Conservation (phyloP, 2,329 filamentous ascomycete genomes). For the Sporothrix mexicana region DNA sequence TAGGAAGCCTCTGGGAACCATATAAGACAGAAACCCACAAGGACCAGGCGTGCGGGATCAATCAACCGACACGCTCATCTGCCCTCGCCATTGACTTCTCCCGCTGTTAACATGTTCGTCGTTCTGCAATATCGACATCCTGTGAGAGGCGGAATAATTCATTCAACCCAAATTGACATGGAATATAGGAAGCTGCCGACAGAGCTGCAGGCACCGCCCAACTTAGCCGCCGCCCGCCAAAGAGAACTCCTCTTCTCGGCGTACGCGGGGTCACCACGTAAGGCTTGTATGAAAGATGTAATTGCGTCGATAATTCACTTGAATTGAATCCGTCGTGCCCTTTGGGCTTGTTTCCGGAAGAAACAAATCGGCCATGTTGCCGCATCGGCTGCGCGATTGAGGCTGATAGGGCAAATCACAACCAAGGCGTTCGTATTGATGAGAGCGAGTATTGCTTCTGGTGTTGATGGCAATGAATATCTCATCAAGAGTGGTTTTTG, state of each 20-base stretch:
- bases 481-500: neutral
- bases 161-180: slow-evolving; percentile 4
- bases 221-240: slow-evolving; percentile 10
- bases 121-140: neutral
- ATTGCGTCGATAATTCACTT: neutral
- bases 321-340: neutral
- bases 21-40: neutral
- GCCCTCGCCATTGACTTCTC: neutral
- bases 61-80: neutral
- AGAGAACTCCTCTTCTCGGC: slow-evolving; percentile 6
- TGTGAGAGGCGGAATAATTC: too few relatives aligned
- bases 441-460: neutral
- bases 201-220: neutral
- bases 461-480: neutral
- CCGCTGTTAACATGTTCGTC: neutral
- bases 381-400: slow-evolving; percentile 12
- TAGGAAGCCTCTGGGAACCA: neutral
- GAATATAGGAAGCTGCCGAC: neutral
- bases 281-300: neutral
- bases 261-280: neutral
- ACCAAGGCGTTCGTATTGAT: neutral
- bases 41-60: neutral
- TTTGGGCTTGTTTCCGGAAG: neutral
- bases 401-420: slow-evolving; percentile 28
- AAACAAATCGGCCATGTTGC: neutral